A percentile compares a stretch with the other conserved stretches of the same genome.
These are phyloP conservation scores for Leccinum incarnatum DNA, from an alignment of 768 basidiomycete species.

Conservation along the genomic window DNA sequence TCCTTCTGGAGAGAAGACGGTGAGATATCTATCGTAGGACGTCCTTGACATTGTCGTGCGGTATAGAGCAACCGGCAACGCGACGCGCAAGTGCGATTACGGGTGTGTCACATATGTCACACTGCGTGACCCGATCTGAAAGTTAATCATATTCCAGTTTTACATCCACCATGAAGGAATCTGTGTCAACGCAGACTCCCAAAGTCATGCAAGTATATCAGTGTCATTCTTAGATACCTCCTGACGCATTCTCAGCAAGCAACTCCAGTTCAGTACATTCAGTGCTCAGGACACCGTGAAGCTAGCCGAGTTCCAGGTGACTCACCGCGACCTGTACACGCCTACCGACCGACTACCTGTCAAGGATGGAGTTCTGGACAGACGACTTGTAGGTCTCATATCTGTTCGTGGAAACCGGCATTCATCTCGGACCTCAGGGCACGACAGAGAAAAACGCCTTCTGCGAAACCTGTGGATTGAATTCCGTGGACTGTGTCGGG, in stretches of 20 bases:
- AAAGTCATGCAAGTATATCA: slow-evolving; percentile 68
- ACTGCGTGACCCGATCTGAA: slow-evolving; percentile 1
- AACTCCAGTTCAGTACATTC: slow-evolving; percentile 92
- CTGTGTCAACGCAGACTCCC: slow-evolving; percentile 73
- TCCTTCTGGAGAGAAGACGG: slow-evolving; percentile 96
- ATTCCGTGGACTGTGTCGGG: slow-evolving; percentile 91
- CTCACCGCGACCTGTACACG: slow-evolving; percentile 88
- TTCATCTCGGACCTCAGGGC: slow-evolving; percentile 51
- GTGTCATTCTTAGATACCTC: neutral
- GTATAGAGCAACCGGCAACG: slow-evolving; percentile 37
- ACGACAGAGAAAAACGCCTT: slow-evolving; percentile 90
- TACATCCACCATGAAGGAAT: slow-evolving; percentile 60
- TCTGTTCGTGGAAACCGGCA: neutral
- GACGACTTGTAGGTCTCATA: slow-evolving; percentile 66
- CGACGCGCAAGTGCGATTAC: slow-evolving; percentile 52
- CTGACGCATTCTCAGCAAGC: slow-evolving; percentile 59
- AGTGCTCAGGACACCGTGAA: slow-evolving; percentile 94
- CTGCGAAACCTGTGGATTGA: slow-evolving; percentile 94
- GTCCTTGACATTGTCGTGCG: slow-evolving; percentile 82
- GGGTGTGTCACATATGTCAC: slow-evolving; percentile 38
- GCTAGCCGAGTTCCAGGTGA: slow-evolving; percentile 95
- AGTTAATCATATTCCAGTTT: neutral
- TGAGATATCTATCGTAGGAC: slow-evolving; percentile 94
- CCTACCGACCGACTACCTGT: slow-evolving; percentile 80
- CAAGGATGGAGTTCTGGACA: slow-evolving; percentile 89